These are phyloP conservation scores for Brassica hybrid DNA, from an alignment of 441 rosid genomes.

Conservation along the genomic window DNA sequence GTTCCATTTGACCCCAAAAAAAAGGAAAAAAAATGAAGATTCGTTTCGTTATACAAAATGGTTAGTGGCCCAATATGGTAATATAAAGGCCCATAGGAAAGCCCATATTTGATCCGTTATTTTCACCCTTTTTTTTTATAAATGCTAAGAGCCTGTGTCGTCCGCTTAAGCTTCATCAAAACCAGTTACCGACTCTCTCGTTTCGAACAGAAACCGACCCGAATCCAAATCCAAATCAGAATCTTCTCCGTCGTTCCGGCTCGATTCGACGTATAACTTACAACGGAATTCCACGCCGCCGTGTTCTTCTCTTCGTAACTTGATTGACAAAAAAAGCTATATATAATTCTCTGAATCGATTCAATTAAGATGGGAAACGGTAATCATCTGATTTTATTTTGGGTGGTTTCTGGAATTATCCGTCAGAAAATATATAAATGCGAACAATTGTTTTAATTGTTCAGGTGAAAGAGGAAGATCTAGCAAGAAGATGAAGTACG, in stretches of 20 bases:
- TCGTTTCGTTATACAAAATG: neutral
- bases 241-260: neutral
- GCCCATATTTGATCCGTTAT: neutral
- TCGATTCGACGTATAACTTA: neutral
- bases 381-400: too few relatives aligned
- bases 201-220: neutral
- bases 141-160: neutral
- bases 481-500: conserved; percentile 60
- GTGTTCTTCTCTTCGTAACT: neutral
- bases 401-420: too few relatives aligned
- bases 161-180: neutral
- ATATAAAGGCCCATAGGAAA: neutral
- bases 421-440: neutral
- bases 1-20: too few relatives aligned
- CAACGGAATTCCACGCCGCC: neutral
- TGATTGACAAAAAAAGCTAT: too few relatives aligned
- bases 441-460: conserved; percentile 38
- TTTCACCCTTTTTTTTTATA: neutral
- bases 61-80: neutral
- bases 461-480: conserved; percentile 72
- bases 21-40: too few relatives aligned
- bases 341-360: too few relatives aligned
- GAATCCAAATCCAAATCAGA: neutral
- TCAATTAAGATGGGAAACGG: too few relatives aligned
- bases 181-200: neutral